A percentile compares a stretch with the other conserved stretches of the same genome.
Conservation (phyloP, 2,329 filamentous ascomycete species). For the Aspergillus aculeatus region DNA sequence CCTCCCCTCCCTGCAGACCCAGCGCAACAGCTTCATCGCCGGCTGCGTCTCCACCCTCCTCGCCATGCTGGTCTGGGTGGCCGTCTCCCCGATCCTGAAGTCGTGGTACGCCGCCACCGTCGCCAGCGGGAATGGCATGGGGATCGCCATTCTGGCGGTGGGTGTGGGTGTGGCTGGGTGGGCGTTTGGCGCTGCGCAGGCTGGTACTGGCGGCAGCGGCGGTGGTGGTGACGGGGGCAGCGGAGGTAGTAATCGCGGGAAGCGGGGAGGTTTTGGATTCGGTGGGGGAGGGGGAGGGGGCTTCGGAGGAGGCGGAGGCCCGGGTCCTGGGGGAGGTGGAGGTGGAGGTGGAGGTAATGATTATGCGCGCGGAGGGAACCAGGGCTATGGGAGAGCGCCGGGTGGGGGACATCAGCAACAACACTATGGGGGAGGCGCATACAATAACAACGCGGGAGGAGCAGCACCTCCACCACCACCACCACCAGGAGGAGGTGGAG, state of each 20-base stretch:
- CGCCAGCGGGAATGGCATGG: slow-evolving; percentile 70
- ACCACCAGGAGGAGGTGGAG: neutral
- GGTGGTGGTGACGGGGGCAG: neutral
- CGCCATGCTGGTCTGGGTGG: slow-evolving; percentile 69
- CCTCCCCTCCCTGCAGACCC: slow-evolving; percentile 81
- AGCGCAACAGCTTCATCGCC: slow-evolving; percentile 86
- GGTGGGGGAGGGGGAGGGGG: slow-evolving; percentile 8
- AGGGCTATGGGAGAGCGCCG: neutral
- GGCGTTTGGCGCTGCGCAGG: slow-evolving; percentile 68
- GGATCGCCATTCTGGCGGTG: slow-evolving; percentile 69
- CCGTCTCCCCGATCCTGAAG: slow-evolving; percentile 70
- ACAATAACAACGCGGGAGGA: neutral
- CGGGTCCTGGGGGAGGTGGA: neutral
- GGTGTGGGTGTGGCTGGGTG: slow-evolving; percentile 76
- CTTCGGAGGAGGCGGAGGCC: neutral
- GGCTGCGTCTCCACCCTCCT: slow-evolving; percentile 77
- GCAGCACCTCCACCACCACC: neutral
- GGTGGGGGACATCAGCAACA: neutral
- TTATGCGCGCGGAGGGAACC: slow-evolving; percentile 11
- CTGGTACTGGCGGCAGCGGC: slow-evolving; percentile 20
- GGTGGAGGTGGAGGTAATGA: slow-evolving; percentile 13
- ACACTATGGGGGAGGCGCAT: neutral
- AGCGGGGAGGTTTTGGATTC: slow-evolving; percentile 26
- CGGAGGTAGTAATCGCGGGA: slow-evolving; percentile 4
- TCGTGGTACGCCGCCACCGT: slow-evolving; percentile 71